A percentile compares a stretch with the other conserved stretches of the same genome.
These are phyloP conservation scores for Dorcoceras hygrometricum DNA, from an alignment of 257 asterid species.

Conservation along the genomic window DNA sequence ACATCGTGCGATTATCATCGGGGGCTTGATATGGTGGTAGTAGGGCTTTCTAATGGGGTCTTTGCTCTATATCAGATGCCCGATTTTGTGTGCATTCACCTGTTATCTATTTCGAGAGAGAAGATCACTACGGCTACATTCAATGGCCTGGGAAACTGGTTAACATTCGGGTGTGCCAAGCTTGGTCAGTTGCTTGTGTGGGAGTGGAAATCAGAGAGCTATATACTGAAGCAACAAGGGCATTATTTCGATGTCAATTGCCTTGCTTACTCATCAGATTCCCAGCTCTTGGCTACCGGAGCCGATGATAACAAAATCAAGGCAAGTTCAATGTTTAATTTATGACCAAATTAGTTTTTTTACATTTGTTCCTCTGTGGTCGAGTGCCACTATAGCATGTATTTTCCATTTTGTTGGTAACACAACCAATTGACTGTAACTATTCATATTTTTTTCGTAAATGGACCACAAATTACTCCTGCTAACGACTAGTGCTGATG, in stretches of 20 bases:
- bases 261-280: constrained; percentile 88
- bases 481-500: background rate
- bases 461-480: background rate
- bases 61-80: constrained; percentile 97
- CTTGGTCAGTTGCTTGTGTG: constrained; percentile 98
- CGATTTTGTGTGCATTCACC: constrained; percentile 81
- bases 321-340: constrained; percentile 37
- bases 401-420: background rate
- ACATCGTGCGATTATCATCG: constrained; percentile 79
- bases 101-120: constrained; percentile 77
- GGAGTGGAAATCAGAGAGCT: constrained; percentile 99
- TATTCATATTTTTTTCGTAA: too few relatives aligned
- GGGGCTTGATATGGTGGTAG: constrained; percentile 88
- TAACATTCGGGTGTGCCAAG: constrained; percentile 89
- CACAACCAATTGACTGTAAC: background rate
- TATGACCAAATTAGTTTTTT: constrained; percentile 7
- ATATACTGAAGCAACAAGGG: constrained; percentile 97
- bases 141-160: constrained; percentile 90
- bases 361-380: background rate
- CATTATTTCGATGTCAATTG: constrained; percentile 97
- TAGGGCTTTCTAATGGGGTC: constrained; percentile 91
- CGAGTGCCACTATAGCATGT: too few relatives aligned
- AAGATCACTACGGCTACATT: constrained; percentile 80
- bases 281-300: constrained; percentile 95
- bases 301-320: constrained; percentile 97